Base-by-base conservation (phyloP, 495 filamentous ascomycete genomes). In the Hypoxylon subgilvum region DNA sequence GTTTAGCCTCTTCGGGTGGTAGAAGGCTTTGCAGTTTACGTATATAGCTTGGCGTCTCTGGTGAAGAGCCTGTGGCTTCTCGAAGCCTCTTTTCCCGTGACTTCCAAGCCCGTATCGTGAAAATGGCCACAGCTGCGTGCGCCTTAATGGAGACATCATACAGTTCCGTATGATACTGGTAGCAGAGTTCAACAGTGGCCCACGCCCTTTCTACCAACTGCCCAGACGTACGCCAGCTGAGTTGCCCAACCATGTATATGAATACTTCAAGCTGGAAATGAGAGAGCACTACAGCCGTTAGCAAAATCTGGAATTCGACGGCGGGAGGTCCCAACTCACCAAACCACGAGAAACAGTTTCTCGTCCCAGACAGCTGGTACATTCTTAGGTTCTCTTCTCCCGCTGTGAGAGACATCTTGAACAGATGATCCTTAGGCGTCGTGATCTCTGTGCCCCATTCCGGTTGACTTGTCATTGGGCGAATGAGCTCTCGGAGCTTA, bases 211-310 rank as follows among this genome's bases (percentile, higher is more conserved):
- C 81, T 25, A 79, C 79, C 19, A 82, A 66, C 3, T 56, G 57
- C 23, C 81, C 82, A 21, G 74, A 73, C 1, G 72, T 78, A 17
- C 79, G 79, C 32, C 71, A 65, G 28, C 75, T 74, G 16, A 85
- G 73, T 50, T 84, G 79, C 25, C 75, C 79, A 1, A 78, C 64
- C 51, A 83, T 67, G 63, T 79, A 84, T 41, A 80, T 71, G 51
- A 83, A 81, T 12, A 80, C 66, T 54, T 82, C 79, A 21, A 80
- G 53, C 46, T 82, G 81, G 50, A 82, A 79, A 52, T 82, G 74
- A 6, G 72, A 60, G 16, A 65, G 60, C 61, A 70, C 67, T 70
- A n/a, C 30, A 17, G 17, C 16, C 12, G 32, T 68, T 58, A 68
- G 65, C 27, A 35, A 35, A 6, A 21, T 1, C 19, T 12, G 13